phyloP scores from a whole-genome alignment of 2,329 filamentous ascomycete species.

The Fusarium sterilihyphosum region DNA sequence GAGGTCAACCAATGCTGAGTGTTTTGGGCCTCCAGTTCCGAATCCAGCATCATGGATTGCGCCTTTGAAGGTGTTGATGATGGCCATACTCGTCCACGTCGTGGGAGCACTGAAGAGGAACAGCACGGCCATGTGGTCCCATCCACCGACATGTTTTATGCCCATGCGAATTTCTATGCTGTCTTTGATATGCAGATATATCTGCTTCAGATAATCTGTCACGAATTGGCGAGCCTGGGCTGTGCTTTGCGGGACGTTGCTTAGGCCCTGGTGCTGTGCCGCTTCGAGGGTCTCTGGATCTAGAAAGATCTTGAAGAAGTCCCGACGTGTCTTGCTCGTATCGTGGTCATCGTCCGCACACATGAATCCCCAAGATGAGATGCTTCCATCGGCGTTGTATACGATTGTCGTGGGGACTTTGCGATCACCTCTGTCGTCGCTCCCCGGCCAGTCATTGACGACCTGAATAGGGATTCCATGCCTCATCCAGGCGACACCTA shows the following conservation, averaged over 20 bases:
- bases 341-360: constrained; percentile 56
- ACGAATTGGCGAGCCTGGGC: constrained; percentile 58
- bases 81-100: constrained; percentile 61
- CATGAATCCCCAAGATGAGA: constrained; percentile 64
- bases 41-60: constrained; percentile 61
- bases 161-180: constrained; percentile 54
- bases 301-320: constrained; percentile 67
- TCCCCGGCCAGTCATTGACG: constrained; percentile 64
- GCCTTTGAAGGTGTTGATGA: constrained; percentile 61
- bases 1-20: constrained; percentile 55
- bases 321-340: constrained; percentile 49
- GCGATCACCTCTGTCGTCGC: constrained; percentile 61
- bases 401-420: constrained; percentile 64
- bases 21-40: constrained; percentile 52
- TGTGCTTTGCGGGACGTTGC: constrained; percentile 53
- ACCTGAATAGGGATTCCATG: constrained; percentile 54
- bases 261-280: constrained; percentile 55
- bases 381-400: constrained; percentile 53
- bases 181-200: constrained; percentile 61
- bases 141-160: constrained; percentile 49
- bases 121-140: constrained; percentile 57
- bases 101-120: constrained; percentile 68
- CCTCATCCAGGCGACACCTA: constrained; percentile 53
- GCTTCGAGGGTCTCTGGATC: constrained; percentile 56
- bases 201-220: constrained; percentile 58